These are phyloP conservation scores for Mycena crocata DNA, from an alignment of 768 basidiomycete species.

Conservation along the genomic window DNA sequence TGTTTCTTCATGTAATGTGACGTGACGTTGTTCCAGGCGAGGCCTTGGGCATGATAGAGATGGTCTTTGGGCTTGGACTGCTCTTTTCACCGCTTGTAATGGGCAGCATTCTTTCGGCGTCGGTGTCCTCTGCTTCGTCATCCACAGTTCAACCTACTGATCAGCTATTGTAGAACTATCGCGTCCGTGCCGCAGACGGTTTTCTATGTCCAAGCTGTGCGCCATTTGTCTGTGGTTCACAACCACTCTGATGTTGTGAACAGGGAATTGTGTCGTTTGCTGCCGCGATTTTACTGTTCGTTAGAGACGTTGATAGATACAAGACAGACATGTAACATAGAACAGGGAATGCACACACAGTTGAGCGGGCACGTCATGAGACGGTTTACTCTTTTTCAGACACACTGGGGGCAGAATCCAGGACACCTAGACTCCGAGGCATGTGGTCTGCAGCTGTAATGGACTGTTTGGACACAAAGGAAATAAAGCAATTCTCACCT, in stretches of 20 bases:
- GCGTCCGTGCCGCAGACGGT: constrained; percentile 20
- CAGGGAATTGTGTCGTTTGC: constrained; percentile 19
- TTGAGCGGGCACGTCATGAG: too few species aligned
- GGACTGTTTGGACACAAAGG: too few species aligned
- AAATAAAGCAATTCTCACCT: too few species aligned
- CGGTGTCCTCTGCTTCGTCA: neutral
- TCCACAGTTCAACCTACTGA: neutral
- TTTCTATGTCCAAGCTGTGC: constrained; percentile 20
- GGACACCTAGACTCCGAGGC: too few species aligned
- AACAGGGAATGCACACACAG: too few species aligned
- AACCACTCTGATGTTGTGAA: neutral
- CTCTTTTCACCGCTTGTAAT: constrained; percentile 18
- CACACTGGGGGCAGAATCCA: too few species aligned
- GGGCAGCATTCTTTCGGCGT: constrained; percentile 28
- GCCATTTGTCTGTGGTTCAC: neutral
- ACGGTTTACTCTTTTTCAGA: too few species aligned
- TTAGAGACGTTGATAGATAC: constrained; percentile 21
- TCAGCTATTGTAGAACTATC: constrained; percentile 10
- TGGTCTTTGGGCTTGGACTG: constrained; percentile 13
- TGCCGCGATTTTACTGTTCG: constrained; percentile 15
- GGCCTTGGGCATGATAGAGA: constrained; percentile 19
- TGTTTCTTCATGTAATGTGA: too few species aligned
- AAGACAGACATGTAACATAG: too few species aligned
- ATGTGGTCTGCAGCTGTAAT: too few species aligned
- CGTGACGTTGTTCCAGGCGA: neutral